Base-by-base conservation (phyloP, 306 rosid genomes). In the Albizia julibrissin region DNA sequence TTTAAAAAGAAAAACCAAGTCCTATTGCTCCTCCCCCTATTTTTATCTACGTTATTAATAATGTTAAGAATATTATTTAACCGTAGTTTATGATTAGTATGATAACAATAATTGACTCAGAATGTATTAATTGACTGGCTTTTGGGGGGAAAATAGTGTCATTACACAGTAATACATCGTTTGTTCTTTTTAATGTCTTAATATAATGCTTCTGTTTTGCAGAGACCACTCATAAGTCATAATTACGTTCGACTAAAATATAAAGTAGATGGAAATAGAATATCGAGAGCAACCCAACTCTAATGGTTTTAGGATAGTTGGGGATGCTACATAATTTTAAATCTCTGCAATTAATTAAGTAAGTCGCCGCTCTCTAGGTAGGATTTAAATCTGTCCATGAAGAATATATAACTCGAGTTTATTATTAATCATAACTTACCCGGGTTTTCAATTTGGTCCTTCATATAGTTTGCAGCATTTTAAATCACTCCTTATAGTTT, bases 101-200 rank as follows among this genome's bases (percentile, higher is more conserved):
- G 14, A 15, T 26, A 46, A 46, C 75, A 71, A 71, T 71, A 13
- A 43, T 72, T 44, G 76, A 43, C 39, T 46, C 59, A 14, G 21
- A 46, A 43, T 71, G 39, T 40, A 71, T 29, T 71, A 44, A 22
- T 70, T 72, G 24, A 72, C n/a, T 15, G 76, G 40, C 76, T 72
- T 44, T 70, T 19, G 58, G 39, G 59, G 59, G 58, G 3, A 24
- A 44, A 71, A 71, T 24, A 14, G 54, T 42, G 50, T 39, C 75
- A 71, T 15, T 44, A 6, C 33, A 22, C 13, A 14, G 54, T 22
- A 42, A 33, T 47, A 14, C 18, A n/a, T 70, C 29, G 42, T 24
- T 6, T 22, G 4, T 50, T 13, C 34, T 22, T 69, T 71, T 71
- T 43, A 42, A 43, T 8, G 22, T 44, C 75, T 24, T 11, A 43